Conservation (phyloP, 495 filamentous ascomycete genomes). For the Rhypophila decipiens region DNA sequence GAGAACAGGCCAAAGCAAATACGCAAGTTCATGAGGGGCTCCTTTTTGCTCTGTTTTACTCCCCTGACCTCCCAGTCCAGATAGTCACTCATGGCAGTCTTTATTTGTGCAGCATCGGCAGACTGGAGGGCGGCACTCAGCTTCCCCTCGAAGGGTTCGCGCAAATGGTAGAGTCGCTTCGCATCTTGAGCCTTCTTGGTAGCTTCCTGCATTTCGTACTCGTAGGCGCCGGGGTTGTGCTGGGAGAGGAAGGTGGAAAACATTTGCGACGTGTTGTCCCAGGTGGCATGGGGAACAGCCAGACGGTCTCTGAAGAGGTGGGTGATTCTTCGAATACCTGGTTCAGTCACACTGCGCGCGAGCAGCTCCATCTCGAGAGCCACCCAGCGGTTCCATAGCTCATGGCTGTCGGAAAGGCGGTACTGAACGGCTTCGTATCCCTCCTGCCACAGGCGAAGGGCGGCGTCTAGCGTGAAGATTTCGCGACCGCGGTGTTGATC, state of each 20-base stretch:
- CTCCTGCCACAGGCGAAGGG: conserved; percentile 72
- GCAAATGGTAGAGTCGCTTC: conserved; percentile 59
- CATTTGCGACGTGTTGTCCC: conserved; percentile 76
- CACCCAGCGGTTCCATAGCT: conserved; percentile 84
- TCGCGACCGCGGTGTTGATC: conserved; percentile 69
- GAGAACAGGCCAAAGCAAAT: conserved; percentile 72
- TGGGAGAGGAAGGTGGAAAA: conserved; percentile 77
- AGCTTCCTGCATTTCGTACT: conserved; percentile 68
- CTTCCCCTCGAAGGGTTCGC: conserved; percentile 66
- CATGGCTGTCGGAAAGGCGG: conserved; percentile 76
- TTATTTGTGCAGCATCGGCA: conserved; percentile 52
- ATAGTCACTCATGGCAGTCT: conserved; percentile 62
- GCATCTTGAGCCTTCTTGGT: conserved; percentile 58
- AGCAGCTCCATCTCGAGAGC: conserved; percentile 51
- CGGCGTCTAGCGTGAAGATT: conserved; percentile 69
- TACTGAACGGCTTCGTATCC: conserved; percentile 73
- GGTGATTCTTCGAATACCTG: conserved; percentile 58
- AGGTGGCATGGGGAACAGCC: conserved; percentile 71
- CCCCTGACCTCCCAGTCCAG: conserved; percentile 74
- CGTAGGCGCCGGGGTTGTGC: conserved; percentile 69
- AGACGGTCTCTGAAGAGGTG: conserved; percentile 69
- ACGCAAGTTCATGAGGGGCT: conserved; percentile 41
- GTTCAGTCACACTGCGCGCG: conserved; percentile 45
- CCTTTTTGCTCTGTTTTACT: conserved; percentile 42
- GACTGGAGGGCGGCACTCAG: conserved; percentile 54